Evolutionary conservation across 768 basidiomycete genomes (phyloP).

Genomic region (Leccinellum rugosiceps): DNA sequence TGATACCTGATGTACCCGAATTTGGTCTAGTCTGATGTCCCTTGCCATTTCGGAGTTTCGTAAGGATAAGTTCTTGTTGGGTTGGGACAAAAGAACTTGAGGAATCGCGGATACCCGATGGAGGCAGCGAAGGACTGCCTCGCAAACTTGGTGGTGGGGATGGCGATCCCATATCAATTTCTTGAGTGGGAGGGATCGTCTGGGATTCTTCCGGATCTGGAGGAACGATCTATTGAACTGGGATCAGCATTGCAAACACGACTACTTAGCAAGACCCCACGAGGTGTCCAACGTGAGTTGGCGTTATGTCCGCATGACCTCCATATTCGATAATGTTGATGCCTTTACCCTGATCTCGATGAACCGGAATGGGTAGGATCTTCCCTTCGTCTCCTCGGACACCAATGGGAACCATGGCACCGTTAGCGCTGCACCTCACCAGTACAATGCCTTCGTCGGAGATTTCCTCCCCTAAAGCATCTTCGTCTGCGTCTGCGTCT

Average conservation of each 20-base stretch:
- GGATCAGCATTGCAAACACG: constrained; percentile 1
- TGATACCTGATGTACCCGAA: constrained; percentile 45
- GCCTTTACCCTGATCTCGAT: constrained; percentile 10
- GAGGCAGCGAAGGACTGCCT: constrained; percentile 21
- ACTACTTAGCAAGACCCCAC: constrained; percentile 34
- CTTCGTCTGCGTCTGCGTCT: constrained; percentile 44
- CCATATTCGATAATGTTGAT: constrained; percentile 36
- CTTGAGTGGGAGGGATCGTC: constrained; percentile 36
- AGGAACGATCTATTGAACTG: constrained; percentile 15
- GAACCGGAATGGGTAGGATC: constrained; percentile 44
- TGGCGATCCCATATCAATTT: constrained; percentile 23
- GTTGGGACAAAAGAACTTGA: constrained; percentile 21
- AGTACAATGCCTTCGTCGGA: constrained; percentile 28
- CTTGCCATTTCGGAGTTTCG: constrained; percentile 17
- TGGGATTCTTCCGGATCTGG: constrained; percentile 51
- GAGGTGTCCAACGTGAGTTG: constrained; percentile 53
- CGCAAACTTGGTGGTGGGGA: constrained; percentile 20
- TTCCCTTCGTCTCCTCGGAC: constrained; percentile 53
- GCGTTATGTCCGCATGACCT: constrained; percentile 50
- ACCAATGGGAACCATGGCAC: constrained; percentile 47
- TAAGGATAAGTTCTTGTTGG: constrained; percentile 12
- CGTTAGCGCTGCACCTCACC: constrained; percentile 17
- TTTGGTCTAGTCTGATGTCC: constrained; percentile 26
- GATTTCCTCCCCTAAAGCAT: constrained; percentile 57
- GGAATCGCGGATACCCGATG: constrained; percentile 24